A percentile compares a stretch with the other conserved stretches of the same genome.
These are phyloP conservation scores for Peniophora sp. DNA, from an alignment of 1,284 basidiomycete species.

Conservation along the genomic window DNA sequence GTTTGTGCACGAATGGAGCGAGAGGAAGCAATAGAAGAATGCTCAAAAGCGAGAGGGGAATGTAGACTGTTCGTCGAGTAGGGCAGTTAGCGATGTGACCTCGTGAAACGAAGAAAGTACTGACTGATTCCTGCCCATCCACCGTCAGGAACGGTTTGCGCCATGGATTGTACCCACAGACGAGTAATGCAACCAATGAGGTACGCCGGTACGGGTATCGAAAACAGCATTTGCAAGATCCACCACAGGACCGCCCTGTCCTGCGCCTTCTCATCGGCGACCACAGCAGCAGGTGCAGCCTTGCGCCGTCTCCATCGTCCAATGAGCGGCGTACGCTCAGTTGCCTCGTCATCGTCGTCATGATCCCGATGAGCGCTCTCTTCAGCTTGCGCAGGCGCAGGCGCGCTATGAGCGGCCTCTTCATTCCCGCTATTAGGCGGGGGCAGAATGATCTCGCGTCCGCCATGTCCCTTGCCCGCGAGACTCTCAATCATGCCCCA, in stretches of 20 bases:
- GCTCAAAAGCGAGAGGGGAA: constrained; percentile 33
- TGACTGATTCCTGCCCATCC: constrained; percentile 21
- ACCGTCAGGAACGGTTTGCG: constrained; percentile 64
- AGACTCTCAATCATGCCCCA: constrained; percentile 33
- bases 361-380: constrained; percentile 1
- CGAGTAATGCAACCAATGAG: constrained; percentile 48
- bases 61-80: constrained; percentile 40
- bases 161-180: constrained; percentile 39
- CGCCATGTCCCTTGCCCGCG: constrained; percentile 16
- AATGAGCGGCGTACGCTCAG: constrained; percentile 43
- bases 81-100: constrained; percentile 1
- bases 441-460: constrained; percentile 5
- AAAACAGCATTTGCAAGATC: constrained; percentile 51
- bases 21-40: constrained; percentile 50
- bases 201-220: constrained; percentile 50
- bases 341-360: constrained; percentile 29
- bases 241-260: constrained; percentile 46
- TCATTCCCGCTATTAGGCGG: background rate
- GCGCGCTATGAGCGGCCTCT: background rate
- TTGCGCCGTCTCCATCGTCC: constrained; percentile 1
- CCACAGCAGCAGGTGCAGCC: background rate
- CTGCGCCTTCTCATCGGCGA: constrained; percentile 11
- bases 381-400: background rate
- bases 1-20: constrained; percentile 52
- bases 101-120: background rate